phyloP scores from a whole-genome alignment of 2,329 filamentous ascomycete genomes.

The Orbilia blumenaviensis region DNA sequence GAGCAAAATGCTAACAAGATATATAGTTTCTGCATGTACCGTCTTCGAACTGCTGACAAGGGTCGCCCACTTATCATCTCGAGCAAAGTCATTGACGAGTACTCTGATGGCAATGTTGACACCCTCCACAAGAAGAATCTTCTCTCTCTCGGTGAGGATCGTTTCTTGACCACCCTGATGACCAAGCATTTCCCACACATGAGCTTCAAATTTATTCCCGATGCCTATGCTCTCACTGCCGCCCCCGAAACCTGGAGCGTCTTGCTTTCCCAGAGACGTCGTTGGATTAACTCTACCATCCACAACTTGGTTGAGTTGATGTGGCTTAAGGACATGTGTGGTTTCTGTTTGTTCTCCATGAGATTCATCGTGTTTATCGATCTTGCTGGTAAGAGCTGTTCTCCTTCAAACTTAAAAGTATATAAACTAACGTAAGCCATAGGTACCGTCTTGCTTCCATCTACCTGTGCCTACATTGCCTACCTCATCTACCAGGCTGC shows the following conservation, averaged over 20 bases:
- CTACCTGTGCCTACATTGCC: constrained; percentile 83
- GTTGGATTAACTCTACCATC: constrained; percentile 99
- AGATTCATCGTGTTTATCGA: constrained; percentile 95
- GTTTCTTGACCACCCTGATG: constrained; percentile 96
- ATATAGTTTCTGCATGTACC: constrained; percentile 96
- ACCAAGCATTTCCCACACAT: constrained; percentile 95
- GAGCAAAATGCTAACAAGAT: neutral
- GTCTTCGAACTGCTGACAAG: constrained; percentile 89
- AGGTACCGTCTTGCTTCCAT: constrained; percentile 83
- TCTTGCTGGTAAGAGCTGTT: constrained; percentile 71
- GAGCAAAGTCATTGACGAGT: constrained; percentile 85
- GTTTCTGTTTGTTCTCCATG: constrained; percentile 99
- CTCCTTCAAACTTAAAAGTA: neutral
- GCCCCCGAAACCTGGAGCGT: constrained; percentile 95
- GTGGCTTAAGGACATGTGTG: constrained; percentile 90
- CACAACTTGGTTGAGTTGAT: constrained; percentile 95
- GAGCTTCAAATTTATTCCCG: constrained; percentile 94
- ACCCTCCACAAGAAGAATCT: constrained; percentile 96
- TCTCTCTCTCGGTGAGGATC: constrained; percentile 92
- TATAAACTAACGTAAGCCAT: neutral
- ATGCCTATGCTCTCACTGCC: constrained; percentile 91
- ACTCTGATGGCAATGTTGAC: constrained; percentile 87
- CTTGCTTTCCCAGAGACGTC: constrained; percentile 93
- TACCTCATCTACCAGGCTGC: constrained; percentile 86
- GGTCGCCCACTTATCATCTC: constrained; percentile 94